Evolutionary conservation across 2,329 filamentous ascomycete species (phyloP).

Genomic region (Diaporthe sp.): DNA sequence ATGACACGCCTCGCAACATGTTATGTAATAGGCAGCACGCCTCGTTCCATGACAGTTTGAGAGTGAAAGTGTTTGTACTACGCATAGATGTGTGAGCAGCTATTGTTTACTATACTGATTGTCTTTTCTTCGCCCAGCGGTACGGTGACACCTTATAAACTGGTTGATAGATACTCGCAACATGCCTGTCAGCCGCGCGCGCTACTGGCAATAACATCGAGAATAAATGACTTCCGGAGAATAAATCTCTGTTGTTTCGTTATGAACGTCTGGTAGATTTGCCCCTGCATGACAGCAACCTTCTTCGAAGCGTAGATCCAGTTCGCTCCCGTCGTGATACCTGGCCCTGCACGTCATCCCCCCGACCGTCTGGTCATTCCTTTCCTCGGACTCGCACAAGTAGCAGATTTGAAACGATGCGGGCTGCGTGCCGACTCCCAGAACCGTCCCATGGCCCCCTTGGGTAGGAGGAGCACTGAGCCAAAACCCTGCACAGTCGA

Average conservation of each 20-base stretch:
- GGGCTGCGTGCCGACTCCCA: neutral
- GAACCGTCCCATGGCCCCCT: neutral
- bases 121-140: neutral
- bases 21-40: neutral
- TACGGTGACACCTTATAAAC: neutral
- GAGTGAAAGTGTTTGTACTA: neutral
- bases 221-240: neutral
- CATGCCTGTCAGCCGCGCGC: neutral
- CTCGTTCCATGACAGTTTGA: neutral
- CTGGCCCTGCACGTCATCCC: neutral
- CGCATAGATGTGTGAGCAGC: neutral
- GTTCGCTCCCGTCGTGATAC: neutral
- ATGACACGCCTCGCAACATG: neutral
- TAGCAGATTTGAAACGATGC: neutral
- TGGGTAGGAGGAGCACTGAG: neutral
- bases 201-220: neutral
- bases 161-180: neutral
- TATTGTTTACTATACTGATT: neutral
- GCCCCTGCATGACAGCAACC: conserved; percentile 10
- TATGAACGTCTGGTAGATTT: neutral
- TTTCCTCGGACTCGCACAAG: neutral
- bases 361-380: neutral
- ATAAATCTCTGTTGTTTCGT: neutral
- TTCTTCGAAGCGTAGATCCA: neutral
- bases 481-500: neutral